phyloP scores from a whole-genome alignment of 2,329 filamentous ascomycete genomes.

The Verticillium tricorpus region DNA sequence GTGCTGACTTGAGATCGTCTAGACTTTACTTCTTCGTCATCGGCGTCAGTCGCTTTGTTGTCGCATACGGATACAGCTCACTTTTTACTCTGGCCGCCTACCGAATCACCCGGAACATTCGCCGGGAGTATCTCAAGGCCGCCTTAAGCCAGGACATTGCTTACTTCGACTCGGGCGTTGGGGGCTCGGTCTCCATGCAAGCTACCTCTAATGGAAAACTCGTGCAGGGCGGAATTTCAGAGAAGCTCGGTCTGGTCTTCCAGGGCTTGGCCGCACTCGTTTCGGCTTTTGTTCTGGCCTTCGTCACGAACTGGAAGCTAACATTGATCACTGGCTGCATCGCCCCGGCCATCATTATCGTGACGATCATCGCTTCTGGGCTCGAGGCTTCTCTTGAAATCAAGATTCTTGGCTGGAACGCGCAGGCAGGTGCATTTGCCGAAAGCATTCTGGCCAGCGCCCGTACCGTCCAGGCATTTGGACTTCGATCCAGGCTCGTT shows the following conservation, averaged over 20 bases:
- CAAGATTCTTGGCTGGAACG: conserved; percentile 18
- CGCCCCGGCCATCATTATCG: conserved; percentile 18
- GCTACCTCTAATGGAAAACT: conserved; percentile 33
- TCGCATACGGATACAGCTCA: background rate
- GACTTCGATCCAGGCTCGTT: conserved; percentile 8
- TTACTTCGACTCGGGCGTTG: conserved; percentile 34
- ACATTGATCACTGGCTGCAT: conserved; percentile 37
- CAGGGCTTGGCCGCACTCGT: conserved; percentile 27
- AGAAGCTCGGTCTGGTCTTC: conserved; percentile 28
- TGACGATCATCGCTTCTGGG: conserved; percentile 13
- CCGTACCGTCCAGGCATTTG: conserved; percentile 13
- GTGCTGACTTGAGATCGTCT: background rate
- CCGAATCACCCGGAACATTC: conserved; percentile 41
- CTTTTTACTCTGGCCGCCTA: conserved; percentile 37
- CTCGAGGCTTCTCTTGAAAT: conserved; percentile 19
- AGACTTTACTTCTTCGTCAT: background rate
- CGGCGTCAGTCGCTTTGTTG: background rate
- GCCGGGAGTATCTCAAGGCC: conserved; percentile 43
- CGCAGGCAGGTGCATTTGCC: conserved; percentile 18
- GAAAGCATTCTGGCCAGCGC: conserved; percentile 17
- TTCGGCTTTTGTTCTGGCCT: conserved; percentile 28
- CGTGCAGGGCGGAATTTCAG: conserved; percentile 28
- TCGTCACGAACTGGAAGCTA: conserved; percentile 32
- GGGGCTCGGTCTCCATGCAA: conserved; percentile 18
- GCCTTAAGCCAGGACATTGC: conserved; percentile 46